Evolutionary conservation across 1,284 basidiomycete genomes (phyloP), one percentile per base, ranked within the genome.

Genomic region (Megacollybia platyphylla): DNA sequence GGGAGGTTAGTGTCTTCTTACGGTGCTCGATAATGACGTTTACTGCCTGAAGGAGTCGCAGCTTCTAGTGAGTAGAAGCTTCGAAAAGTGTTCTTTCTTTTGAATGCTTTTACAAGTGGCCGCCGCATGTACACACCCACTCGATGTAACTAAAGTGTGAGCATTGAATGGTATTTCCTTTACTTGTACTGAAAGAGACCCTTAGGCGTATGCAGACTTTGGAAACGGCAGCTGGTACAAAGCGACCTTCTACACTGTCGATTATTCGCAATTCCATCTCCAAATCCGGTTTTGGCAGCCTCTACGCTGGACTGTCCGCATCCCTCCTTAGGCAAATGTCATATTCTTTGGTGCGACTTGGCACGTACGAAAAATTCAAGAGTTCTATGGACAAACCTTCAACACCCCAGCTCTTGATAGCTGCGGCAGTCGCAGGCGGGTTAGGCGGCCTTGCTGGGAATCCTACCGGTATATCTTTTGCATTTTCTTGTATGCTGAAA

Each of bases 271-370:
- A 57, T 38, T 77, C 81, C 10, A 58, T 85, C 32, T 56, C 66
- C 5, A 64, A 79, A 46, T 69, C 71, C 46, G 87, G 88, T 38
- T 53, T 87, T 48, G 67, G 71, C 46, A 85, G 86, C 49, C 61
- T 91, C 30, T 90, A 87, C 55, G 80, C 82, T 17, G 90, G 91
- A 29, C 70, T 93, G 27, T 79, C 82, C 7, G 90, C 89, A 11
- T 89, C 89, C 2, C 62, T 92, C 36, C 65, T 93, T 54, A 76
- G 90, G 38, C 90, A 93, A 63, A 91, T 93, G 89, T 83, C 87
- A 7, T 93, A 93, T 57, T 89, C 87, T 0, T 71, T 93, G 43
- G 87, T 90, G 39, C 81, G 90, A 10, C 67, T 94, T 41, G 89
- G 89, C 29, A 76, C 72, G 28, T 93, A 93, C 57, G 90, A 94